Evolutionary conservation across 192 early-diverging fungal species (phyloP).

Genomic region (Lobosporangium transversale): DNA sequence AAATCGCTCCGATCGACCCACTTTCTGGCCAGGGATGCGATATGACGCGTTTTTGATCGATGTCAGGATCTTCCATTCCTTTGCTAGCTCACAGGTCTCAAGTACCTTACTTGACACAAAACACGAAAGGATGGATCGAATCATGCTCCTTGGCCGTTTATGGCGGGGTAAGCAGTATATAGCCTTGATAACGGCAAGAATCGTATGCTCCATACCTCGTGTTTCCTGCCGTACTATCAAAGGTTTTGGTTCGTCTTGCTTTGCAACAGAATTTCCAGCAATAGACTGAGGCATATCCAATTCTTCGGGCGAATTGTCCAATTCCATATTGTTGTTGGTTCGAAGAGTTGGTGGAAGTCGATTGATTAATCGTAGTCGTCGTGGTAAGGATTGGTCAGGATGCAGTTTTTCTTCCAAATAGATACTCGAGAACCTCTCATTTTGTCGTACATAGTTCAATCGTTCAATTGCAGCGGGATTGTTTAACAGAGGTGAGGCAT

Average conservation of each 20-base stretch:
- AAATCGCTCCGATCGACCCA: slow-evolving; percentile 36
- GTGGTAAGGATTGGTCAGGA: slow-evolving; percentile 19
- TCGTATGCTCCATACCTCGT: slow-evolving; percentile 5
- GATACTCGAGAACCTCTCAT: slow-evolving; percentile 2
- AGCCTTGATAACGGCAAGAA: slow-evolving; percentile 37
- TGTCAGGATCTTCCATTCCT: slow-evolving; percentile 40
- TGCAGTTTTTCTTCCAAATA: slow-evolving; percentile 25
- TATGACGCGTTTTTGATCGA: slow-evolving; percentile 6
- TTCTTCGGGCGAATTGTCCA: slow-evolving; percentile 10
- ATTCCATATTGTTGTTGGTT: neutral
- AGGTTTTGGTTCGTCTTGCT: neutral
- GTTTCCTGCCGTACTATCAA: neutral
- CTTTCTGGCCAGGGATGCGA: slow-evolving; percentile 39
- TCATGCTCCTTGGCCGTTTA: slow-evolving; percentile 9
- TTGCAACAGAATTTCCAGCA: neutral
- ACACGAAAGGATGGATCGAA: slow-evolving; percentile 6
- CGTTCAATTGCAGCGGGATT: slow-evolving; percentile 3
- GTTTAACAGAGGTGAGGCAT: neutral
- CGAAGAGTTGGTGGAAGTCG: slow-evolving; percentile 27
- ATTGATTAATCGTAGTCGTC: slow-evolving; percentile 10
- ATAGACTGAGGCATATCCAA: neutral
- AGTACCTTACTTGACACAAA: slow-evolving; percentile 1
- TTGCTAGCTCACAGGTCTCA: slow-evolving; percentile 17
- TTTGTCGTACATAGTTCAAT: slow-evolving; percentile 9
- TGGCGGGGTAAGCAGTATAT: slow-evolving; percentile 23